Percentiles rank a stretch among this genome's conserved stretches.
phyloP scores from a whole-genome alignment of 768 basidiomycete species.

The Suillus sp. region DNA sequence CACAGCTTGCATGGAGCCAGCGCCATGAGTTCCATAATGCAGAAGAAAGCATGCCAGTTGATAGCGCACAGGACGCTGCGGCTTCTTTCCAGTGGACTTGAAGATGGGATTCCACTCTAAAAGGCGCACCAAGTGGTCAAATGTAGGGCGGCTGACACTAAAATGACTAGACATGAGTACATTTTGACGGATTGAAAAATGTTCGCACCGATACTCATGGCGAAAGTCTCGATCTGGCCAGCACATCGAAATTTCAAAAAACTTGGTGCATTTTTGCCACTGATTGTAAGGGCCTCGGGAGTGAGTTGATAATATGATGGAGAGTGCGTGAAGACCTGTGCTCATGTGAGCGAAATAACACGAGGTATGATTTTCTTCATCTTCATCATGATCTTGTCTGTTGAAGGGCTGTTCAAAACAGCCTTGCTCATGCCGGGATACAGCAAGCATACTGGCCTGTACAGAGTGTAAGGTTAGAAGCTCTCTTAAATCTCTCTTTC shows the following conservation, averaged over 20 bases:
- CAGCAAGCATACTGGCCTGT: neutral
- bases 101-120: too few relatives aligned
- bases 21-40: constrained; percentile 24
- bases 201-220: too few relatives aligned
- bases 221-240: neutral
- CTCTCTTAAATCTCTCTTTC: neutral
- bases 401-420: neutral
- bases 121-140: too few relatives aligned
- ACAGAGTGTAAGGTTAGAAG: neutral
- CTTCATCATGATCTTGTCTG: neutral
- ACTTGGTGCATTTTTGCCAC: neutral
- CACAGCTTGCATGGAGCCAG: constrained; percentile 15
- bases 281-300: neutral
- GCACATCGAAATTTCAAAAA: neutral
- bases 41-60: constrained; percentile 27
- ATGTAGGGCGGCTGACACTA: too few relatives aligned
- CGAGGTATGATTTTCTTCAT: neutral
- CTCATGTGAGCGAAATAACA: neutral
- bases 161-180: too few relatives aligned
- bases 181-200: too few relatives aligned
- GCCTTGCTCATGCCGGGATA: neutral
- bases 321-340: neutral
- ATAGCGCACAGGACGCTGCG: constrained; percentile 25
- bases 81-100: constrained; percentile 13
- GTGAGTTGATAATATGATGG: neutral